Evolutionary conservation across 78 protist species (phyloP), one percentile per base, ranked within the genome.

Genomic region (Tieghemostelium lacteum): DNA sequence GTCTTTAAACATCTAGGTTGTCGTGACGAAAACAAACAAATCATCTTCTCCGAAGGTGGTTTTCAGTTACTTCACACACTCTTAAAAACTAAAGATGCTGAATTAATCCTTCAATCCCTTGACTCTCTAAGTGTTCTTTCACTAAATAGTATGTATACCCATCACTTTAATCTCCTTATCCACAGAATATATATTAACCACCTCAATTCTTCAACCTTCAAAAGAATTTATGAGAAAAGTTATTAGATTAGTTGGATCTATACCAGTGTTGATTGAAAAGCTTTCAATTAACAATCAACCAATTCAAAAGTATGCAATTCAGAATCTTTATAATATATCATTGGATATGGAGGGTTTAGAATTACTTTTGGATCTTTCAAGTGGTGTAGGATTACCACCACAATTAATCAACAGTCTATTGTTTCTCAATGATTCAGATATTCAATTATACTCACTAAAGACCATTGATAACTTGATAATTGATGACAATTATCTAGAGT

Each of bases 11-110:
- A 83, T 36, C 65, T 83, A 17, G 89, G 89, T 10, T 37, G 70
- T 4, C 52, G 42, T 28, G 89, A 83, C 69, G 89, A 83, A 26
- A 66, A 70, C 29, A 83, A 70, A 29, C 89, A 83, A 58, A 58
- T 66, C 24, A 83, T 83, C 5, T 83, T 83, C 54, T 69, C 64
- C 26, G 89, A 83, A 14, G 89, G 89, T 69, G 89, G 89, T 20
- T 55, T 67, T 34, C 89, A 83, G 42, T 42, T 83, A 40, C 42
- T 83, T 19, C 89, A 83, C 12, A 37, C 45, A 24, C 33, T 83
- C 14, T 57, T 83, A 50, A 26, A 19, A 8, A 58, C 29, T 0
- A 22, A 34, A 0, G 89, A 83, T 60, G 14, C n/a, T 3, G 89
- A 83, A n/a, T 70, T 83, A 28, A 33, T 83, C 14, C 34, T 77